These are phyloP conservation scores for Solanum clarkiae DNA, from an alignment of 257 asterid species.

Conservation along the genomic window DNA sequence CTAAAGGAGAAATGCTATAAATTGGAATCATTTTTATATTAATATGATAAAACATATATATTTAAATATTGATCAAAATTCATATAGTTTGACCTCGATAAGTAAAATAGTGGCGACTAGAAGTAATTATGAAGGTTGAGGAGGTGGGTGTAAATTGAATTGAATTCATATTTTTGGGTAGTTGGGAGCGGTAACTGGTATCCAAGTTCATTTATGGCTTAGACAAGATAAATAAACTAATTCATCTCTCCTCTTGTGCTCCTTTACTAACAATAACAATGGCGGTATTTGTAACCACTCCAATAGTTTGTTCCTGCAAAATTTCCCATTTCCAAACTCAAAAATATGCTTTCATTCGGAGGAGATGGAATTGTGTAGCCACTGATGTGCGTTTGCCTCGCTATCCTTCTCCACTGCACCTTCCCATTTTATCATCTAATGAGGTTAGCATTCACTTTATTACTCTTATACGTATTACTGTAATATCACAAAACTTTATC, in stretches of 20 bases:
- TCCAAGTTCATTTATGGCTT: neutral
- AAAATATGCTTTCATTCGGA: neutral
- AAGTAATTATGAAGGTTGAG: neutral
- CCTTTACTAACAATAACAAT: neutral
- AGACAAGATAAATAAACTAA: neutral
- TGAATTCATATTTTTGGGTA: neutral
- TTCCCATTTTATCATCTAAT: constrained; percentile 1
- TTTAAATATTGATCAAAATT: too few species aligned
- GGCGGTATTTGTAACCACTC: neutral
- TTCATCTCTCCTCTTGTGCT: neutral
- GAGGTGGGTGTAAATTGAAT: neutral
- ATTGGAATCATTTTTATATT: too few species aligned
- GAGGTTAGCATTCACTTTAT: neutral
- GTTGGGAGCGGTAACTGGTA: neutral
- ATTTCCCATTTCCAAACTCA: neutral
- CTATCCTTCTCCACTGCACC: neutral
- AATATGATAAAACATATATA: too few species aligned
- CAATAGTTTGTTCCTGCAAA: neutral
- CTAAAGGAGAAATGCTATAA: too few species aligned
- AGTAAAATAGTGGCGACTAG: too few species aligned
- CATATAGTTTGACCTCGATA: too few species aligned
- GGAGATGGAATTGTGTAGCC: neutral
- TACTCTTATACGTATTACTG: neutral
- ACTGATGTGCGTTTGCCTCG: neutral
- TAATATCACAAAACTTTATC: neutral